Base-by-base conservation (phyloP, 2,329 filamentous ascomycete genomes). In the Cladorrhinum sp. region DNA sequence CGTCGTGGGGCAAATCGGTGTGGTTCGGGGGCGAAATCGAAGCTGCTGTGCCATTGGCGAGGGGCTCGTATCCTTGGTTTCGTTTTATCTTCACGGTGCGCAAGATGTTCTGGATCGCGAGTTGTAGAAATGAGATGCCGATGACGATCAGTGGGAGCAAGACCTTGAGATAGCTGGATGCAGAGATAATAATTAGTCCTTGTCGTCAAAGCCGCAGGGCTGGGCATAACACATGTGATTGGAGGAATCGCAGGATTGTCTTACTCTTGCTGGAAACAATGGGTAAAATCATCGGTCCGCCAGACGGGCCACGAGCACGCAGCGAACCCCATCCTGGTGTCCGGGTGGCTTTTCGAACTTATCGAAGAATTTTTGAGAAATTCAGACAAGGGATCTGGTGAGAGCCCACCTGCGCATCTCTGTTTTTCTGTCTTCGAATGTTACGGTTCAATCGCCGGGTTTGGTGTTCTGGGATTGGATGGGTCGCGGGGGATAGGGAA, bases 131-230 rank as follows among this genome's bases (percentile, higher is more conserved):
- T 6, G 95, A 98, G 24, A 89, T 68, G 64, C 77, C 82, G 74
- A 92, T 85, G 61, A 89, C 80, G 63, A 87, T 77, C 63, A 95
- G 79, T 58, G 95, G 95, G 58, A 98, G 81, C 52, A 96, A 79
- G 63, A 91, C 86, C 75, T 91, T 88, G 58, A 96, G 83, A 74
- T 90, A 93, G 74, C 91, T 94, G 73, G 65, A 20, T 7, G 24
- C 21, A 28, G 36, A 20, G 12, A 46, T 3, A 42, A 14, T 14
- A 20, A 46, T 46, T 16, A 46, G 42, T 20, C 42, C 3, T 4
- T 53, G 55, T 61, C 42, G 10, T 46, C 42, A 46, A 46, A 18
- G 18, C 18, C 18, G 14, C n/a, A 16, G 16, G n/a, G n/a, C 42
- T 18, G 18, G 42, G 42, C 42, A 16, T 8, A 46, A 46, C 42